Conservation (phyloP, 495 filamentous ascomycete species). For the Amorphotheca resinae region DNA sequence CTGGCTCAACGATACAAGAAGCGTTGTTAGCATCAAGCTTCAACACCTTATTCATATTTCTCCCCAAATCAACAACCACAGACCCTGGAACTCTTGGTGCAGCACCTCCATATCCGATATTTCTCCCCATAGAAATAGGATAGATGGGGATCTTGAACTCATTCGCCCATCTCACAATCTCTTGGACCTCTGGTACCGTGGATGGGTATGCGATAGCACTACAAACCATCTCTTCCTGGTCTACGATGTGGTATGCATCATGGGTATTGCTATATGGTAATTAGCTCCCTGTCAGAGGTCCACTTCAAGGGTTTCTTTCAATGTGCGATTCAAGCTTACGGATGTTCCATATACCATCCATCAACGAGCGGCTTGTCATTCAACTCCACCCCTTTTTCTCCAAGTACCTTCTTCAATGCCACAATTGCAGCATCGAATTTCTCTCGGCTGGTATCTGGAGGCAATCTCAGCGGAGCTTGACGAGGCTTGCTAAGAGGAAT, state of each 20-base stretch:
- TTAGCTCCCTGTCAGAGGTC: neutral
- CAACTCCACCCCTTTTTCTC: constrained; percentile 30
- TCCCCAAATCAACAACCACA: constrained; percentile 39
- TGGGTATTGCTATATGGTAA: constrained; percentile 30
- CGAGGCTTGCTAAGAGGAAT: constrained; percentile 23
- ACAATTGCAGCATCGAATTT: constrained; percentile 28
- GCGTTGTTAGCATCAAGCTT: constrained; percentile 37
- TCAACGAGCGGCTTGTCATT: constrained; percentile 35
- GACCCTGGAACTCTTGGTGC: constrained; percentile 38
- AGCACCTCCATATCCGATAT: constrained; percentile 42
- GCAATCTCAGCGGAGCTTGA: constrained; percentile 20
- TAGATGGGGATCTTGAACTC: constrained; percentile 36
- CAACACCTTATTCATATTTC: constrained; percentile 39
- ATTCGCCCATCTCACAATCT: constrained; percentile 33
- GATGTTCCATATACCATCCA: constrained; percentile 43
- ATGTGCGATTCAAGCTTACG: constrained; percentile 11
- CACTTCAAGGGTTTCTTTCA: too few species aligned
- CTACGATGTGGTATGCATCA: constrained; percentile 38
- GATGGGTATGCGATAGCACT: constrained; percentile 38
- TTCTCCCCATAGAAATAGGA: constrained; percentile 41
- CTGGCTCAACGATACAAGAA: constrained; percentile 39
- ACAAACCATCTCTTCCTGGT: constrained; percentile 38
- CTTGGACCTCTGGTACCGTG: constrained; percentile 33
- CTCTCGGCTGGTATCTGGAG: constrained; percentile 28
- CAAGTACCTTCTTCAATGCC: constrained; percentile 27